Evolutionary conservation across 2,329 filamentous ascomycete genomes (phyloP), one percentile per base, ranked within the genome.

Genomic region (Camillea tinctor): DNA sequence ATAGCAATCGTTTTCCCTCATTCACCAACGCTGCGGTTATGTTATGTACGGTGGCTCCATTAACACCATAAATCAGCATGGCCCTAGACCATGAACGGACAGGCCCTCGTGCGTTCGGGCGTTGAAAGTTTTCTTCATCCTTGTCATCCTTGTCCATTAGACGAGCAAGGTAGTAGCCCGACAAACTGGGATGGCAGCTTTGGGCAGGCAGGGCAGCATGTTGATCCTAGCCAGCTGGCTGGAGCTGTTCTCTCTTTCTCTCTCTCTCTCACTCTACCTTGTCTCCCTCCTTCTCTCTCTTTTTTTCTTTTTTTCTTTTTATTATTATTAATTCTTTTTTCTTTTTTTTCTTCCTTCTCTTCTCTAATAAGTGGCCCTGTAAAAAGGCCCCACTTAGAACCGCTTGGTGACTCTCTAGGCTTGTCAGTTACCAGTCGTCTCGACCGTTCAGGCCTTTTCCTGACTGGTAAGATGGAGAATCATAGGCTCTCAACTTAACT

Each of bases 11-110:
- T 9, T 44, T 44, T 44, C 11, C 36, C 17, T 44, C 36, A 44
- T 17, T 15, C 36, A 44, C 36, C 36, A 44, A 44, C n/a, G 36
- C 36, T n/a, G 26, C 26, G 26, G 30, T 50, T 51, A 26, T 60
- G 52, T 60, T 64, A 36, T 53, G 30, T 53, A 21, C 24, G 51
- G 22, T 24, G 30, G 51, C n/a, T 30, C 23, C 19, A 30, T 30
- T 61, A 53, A 53, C 30, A 51, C 50, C 57, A 30, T 22, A 55
- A 52, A 49, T 44, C 48, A 52, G 48, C 22, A 60, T 50, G 61
- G 52, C 59, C 54, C 54, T 64, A 56, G 54, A 44, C 36, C 36
- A 44, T n/a, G 36, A 44, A 44, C 36, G 36, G 36, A 44, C 36
- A 44, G 4, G 2, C n/a, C 50, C 50, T 51, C 22, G 19, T 51